These are phyloP conservation scores for Boletus sensibilis DNA, from an alignment of 768 basidiomycete genomes.

Conservation along the genomic window DNA sequence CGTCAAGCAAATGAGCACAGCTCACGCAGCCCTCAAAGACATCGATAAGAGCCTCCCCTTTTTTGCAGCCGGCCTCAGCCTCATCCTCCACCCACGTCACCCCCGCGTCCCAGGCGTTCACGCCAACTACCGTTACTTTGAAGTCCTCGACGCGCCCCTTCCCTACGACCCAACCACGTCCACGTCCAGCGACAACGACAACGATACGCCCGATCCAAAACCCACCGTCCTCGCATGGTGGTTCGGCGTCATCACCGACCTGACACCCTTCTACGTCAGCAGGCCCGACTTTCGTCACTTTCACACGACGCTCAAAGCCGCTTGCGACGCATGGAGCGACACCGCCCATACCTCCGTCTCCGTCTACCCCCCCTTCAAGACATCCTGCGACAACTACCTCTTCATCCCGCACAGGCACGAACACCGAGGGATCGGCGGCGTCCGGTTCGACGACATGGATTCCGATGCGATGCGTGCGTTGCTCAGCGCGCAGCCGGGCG, in stretches of 20 bases:
- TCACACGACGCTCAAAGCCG: slow-evolving; percentile 42
- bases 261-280: slow-evolving; percentile 52
- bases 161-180: neutral
- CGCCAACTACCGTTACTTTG: slow-evolving; percentile 29
- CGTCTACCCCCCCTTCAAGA: slow-evolving; percentile 48
- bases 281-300: slow-evolving; percentile 47
- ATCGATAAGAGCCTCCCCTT: slow-evolving; percentile 14
- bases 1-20: slow-evolving; percentile 22
- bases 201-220: neutral
- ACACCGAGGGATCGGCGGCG: slow-evolving; percentile 53
- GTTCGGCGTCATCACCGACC: slow-evolving; percentile 35
- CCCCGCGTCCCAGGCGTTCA: slow-evolving; percentile 22
- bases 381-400: slow-evolving; percentile 56
- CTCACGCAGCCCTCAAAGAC: slow-evolving; percentile 17
- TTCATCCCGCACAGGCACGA: slow-evolving; percentile 51
- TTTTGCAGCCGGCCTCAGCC: slow-evolving; percentile 18
- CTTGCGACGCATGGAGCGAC: slow-evolving; percentile 43
- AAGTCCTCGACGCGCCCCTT: slow-evolving; percentile 16
- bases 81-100: slow-evolving; percentile 26
- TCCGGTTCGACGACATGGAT: slow-evolving; percentile 56
- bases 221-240: slow-evolving; percentile 27
- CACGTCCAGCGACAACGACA: neutral
- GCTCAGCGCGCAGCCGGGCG: slow-evolving; percentile 11
- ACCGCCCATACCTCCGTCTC: neutral
- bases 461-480: slow-evolving; percentile 28